Evolutionary conservation across 2,329 filamentous ascomycete genomes (phyloP), one percentile per base, ranked within the genome.

Genomic region (Clonostachys sp.): DNA sequence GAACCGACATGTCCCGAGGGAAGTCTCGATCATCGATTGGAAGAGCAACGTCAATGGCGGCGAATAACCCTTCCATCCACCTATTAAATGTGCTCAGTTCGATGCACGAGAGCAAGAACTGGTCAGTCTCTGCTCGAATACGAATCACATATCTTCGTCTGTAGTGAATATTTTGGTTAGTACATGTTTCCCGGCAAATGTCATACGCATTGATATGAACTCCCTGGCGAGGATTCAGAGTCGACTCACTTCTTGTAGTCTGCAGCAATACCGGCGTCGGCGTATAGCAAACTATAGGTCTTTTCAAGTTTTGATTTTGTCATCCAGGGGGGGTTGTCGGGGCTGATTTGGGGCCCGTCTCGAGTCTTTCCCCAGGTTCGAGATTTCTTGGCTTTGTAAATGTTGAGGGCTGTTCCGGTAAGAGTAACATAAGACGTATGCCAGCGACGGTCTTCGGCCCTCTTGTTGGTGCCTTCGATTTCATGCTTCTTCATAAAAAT

Each of bases 251-350:
- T 87, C 56, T 78, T 74, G 60, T 87, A 86, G 63, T 91, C 87
- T 14, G 81, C 78, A 10, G 87, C 87, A 51, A 90, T 78, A 12
- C 87, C 87, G 18, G 86, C 80, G 63, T 91, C 87, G 18, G 86
- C 87, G 60, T 90, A 84, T 53, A 89, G 78, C 43, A 91, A 72
- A 45, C 82, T 86, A 60, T 89, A 91, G n/a, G 76, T 78, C 60
- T 74, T 80, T 52, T 89, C 69, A 36, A 89, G 65, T 47, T 72
- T 72, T 17, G 78, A 79, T 50, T 67, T 73, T 53, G 68, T 76
- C 41, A 77, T 64, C 70, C 65, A 84, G 39, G 66, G 71, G 30
- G 70, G 78, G 55, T 68, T 72, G 57, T 76, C 75, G 16, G 73
- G 72, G 50, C 67, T 72, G 49, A 77, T 67, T 16, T 70, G 71